A percentile compares a stretch with the other conserved stretches of the same genome.
Evolutionary conservation across 805 yeast genomes (phyloP).

Genomic region (Pichia paraexigua): DNA sequence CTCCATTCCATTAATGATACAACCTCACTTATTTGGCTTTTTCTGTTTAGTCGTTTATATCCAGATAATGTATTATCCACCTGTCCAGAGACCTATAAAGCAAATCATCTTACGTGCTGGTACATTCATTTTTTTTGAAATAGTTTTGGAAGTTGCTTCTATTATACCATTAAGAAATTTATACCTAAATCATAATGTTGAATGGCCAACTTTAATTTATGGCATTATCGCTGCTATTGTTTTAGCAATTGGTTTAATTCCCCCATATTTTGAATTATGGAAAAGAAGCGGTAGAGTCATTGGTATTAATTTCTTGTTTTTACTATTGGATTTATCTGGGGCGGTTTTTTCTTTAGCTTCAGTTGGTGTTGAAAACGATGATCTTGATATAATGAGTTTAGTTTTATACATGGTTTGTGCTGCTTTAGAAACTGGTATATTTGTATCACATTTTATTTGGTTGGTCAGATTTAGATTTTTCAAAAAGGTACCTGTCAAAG

Average conservation of each 20-base stretch:
- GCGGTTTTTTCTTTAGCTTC: constrained; percentile 56
- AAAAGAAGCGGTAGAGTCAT: constrained; percentile 46
- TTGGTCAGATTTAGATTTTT: constrained; percentile 33
- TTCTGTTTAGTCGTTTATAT: constrained; percentile 41
- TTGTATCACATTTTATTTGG: constrained; percentile 67
- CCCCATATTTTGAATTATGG: constrained; percentile 48
- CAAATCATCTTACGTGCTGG: constrained; percentile 26
- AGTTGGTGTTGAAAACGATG: constrained; percentile 43
- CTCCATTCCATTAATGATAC: constrained; percentile 43
- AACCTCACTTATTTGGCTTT: constrained; percentile 47
- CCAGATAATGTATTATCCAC: constrained; percentile 48
- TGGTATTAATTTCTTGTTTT: constrained; percentile 46
- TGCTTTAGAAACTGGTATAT: constrained; percentile 69
- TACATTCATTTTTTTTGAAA: constrained; percentile 30
- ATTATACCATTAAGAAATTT: constrained; percentile 44
- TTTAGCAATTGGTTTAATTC: constrained; percentile 43
- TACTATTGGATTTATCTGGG: constrained; percentile 43
- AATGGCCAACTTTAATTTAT: constrained; percentile 40
- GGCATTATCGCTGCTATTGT: constrained; percentile 35
- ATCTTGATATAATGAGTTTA: constrained; percentile 72
- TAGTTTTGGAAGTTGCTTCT: constrained; percentile 39
- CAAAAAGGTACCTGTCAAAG: not conserved
- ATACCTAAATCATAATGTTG: constrained; percentile 28
- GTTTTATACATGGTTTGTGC: constrained; percentile 69
- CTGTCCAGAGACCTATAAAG: constrained; percentile 28